Evolutionary conservation across 2,329 filamentous ascomycete genomes (phyloP).

Genomic region (Eutypa lata): DNA sequence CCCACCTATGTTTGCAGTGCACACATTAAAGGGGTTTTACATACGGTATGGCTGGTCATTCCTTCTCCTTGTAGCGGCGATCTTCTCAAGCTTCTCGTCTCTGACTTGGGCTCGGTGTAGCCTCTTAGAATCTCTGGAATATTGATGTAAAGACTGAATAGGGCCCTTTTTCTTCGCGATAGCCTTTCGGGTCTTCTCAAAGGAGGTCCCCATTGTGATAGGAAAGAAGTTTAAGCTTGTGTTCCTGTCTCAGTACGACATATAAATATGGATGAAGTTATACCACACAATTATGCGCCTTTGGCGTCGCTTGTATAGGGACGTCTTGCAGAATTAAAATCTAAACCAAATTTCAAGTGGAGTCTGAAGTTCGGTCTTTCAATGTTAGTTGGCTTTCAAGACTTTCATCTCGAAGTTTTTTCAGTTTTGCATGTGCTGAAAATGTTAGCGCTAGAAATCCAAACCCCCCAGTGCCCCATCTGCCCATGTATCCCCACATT

Average conservation of each 20-base stretch:
- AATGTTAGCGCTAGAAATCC: too few relatives aligned
- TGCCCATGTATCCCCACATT: too few relatives aligned
- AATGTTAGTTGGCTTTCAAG: too few relatives aligned
- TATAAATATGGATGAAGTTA: neutral
- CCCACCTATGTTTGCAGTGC: too few relatives aligned
- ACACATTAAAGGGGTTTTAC: too few relatives aligned
- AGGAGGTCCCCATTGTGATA: constrained; percentile 43
- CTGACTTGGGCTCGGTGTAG: constrained; percentile 75
- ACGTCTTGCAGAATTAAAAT: neutral
- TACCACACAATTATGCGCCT: too few relatives aligned
- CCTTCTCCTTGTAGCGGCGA: constrained; percentile 67
- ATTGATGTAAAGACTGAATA: constrained; percentile 76
- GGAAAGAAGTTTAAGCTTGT: neutral
- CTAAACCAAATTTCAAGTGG: neutral
- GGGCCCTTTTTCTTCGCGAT: constrained; percentile 82
- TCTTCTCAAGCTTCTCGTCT: constrained; percentile 77
- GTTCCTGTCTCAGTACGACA: neutral
- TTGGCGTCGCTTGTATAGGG: too few relatives aligned
- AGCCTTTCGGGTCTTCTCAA: constrained; percentile 83
- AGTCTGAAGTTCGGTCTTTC: neutral
- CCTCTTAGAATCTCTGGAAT: constrained; percentile 80
- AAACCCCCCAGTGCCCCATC: too few relatives aligned
- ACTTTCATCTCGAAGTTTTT: too few relatives aligned
- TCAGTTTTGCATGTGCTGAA: too few relatives aligned
- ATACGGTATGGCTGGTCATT: constrained; percentile 71